phyloP scores from a whole-genome alignment of 169 alveolate genomes.

The Cytauxzoon felis region DNA sequence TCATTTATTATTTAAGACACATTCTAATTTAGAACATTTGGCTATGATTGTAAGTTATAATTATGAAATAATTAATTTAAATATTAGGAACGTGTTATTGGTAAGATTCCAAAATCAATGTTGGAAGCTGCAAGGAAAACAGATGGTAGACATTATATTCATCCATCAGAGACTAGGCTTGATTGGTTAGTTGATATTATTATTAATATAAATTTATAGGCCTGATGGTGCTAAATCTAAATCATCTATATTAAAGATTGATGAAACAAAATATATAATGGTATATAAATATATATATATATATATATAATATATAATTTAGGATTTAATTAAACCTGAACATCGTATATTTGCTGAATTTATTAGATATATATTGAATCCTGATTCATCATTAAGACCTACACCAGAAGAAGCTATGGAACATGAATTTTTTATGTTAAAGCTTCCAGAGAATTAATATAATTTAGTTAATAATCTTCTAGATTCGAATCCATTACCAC shows the following conservation, averaged over 20 bases:
- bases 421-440: slow-evolving; percentile 75
- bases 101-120: slow-evolving; percentile 68
- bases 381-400: slow-evolving; percentile 80
- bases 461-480: slow-evolving; percentile 66
- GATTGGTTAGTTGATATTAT: slow-evolving; percentile 60
- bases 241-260: slow-evolving; percentile 71
- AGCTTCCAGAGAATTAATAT: slow-evolving; percentile 63
- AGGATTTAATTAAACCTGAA: slow-evolving; percentile 72
- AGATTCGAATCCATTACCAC: slow-evolving; percentile 76
- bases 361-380: slow-evolving; percentile 73
- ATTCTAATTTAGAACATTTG: slow-evolving; percentile 90
- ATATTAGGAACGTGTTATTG: slow-evolving; percentile 62
- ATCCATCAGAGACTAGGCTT: slow-evolving; percentile 47
- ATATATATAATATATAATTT: background rate
- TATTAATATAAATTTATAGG: slow-evolving; percentile 1
- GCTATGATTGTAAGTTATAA: slow-evolving; percentile 85
- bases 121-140: slow-evolving; percentile 61
- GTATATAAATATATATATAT: background rate
- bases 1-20: slow-evolving; percentile 89
- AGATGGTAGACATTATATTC: slow-evolving; percentile 60
- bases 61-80: background rate
- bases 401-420: slow-evolving; percentile 82
- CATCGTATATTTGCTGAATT: slow-evolving; percentile 82
- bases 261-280: slow-evolving; percentile 48
- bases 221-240: slow-evolving; percentile 76